Conservation (phyloP, 2,329 filamentous ascomycete species). For the Myriosclerotinia curreyana region DNA sequence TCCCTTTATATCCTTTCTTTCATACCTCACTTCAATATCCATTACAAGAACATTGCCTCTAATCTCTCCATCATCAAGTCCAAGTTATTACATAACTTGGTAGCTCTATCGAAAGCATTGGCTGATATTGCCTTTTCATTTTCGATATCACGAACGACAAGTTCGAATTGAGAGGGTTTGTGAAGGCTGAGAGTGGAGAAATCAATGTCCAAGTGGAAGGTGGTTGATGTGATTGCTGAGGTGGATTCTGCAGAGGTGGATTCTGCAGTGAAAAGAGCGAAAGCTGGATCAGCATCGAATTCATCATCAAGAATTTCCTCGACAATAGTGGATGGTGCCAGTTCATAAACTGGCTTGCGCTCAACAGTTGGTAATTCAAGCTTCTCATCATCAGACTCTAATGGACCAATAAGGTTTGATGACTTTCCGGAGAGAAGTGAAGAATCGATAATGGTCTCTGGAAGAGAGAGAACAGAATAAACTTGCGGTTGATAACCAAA, state of each 20-base stretch:
- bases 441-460: conserved; percentile 54
- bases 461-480: conserved; percentile 68
- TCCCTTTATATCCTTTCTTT: neutral
- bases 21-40: neutral
- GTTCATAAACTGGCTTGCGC: conserved; percentile 36
- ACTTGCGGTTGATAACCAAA: conserved; percentile 67
- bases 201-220: conserved; percentile 45
- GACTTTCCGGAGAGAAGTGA: conserved; percentile 69
- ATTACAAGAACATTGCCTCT: conserved; percentile 30
- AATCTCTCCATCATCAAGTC: conserved; percentile 35
- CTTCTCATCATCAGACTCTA: conserved; percentile 46
- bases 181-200: conserved; percentile 57
- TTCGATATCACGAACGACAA: conserved; percentile 55
- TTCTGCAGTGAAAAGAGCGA: conserved; percentile 54
- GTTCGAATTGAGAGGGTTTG: conserved; percentile 62
- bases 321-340: conserved; percentile 26
- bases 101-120: conserved; percentile 29
- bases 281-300: conserved; percentile 61
- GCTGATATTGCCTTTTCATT: conserved; percentile 44
- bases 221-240: no score
- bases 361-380: conserved; percentile 49
- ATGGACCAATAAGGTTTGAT: conserved; percentile 48
- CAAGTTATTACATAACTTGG: conserved; percentile 32
- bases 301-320: conserved; percentile 48
- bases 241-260: conserved; percentile 36